A percentile compares a stretch with the other conserved stretches of the same genome.
These are phyloP conservation scores for Ilyonectria mors-panacis DNA, from an alignment of 2,329 filamentous ascomycete genomes.

Conservation along the genomic window DNA sequence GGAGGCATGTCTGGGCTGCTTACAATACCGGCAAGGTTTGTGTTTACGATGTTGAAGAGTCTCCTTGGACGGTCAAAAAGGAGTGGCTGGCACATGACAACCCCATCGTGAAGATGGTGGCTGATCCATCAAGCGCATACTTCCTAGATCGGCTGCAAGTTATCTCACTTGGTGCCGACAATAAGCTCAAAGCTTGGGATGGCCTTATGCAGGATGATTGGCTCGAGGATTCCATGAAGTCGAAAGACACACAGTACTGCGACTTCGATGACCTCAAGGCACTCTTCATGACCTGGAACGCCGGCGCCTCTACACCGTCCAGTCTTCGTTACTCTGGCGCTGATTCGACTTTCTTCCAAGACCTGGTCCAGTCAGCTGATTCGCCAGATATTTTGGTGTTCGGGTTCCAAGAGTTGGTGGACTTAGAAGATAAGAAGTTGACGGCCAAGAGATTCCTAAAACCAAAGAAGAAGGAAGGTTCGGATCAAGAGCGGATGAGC, in stretches of 20 bases:
- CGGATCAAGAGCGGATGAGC: conserved; percentile 92
- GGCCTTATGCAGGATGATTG: conserved; percentile 94
- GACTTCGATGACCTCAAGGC: conserved; percentile 86
- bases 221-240: conserved; percentile 92
- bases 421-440: conserved; percentile 96
- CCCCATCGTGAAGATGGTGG: conserved; percentile 82
- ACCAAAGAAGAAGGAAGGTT: conserved; percentile 86
- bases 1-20: conserved; percentile 89
- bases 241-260: conserved; percentile 86
- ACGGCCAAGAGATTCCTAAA: conserved; percentile 96
- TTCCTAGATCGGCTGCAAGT: conserved; percentile 88
- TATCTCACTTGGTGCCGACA: conserved; percentile 89
- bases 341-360: conserved; percentile 84
- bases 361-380: conserved; percentile 81
- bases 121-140: conserved; percentile 88
- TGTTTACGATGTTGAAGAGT: conserved; percentile 86
- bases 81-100: conserved; percentile 95
- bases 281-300: conserved; percentile 95
- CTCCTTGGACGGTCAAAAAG: conserved; percentile 93
- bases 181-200: conserved; percentile 89
- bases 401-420: conserved; percentile 98
- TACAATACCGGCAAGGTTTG: conserved; percentile 96
- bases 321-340: conserved; percentile 79
- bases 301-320: conserved; percentile 92
- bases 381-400: conserved; percentile 94